Percentiles rank a stretch among this genome's conserved stretches.
Evolutionary conservation across 1,139 yeast genomes (phyloP).

Genomic region (Pneumocystis oryctolagi): DNA sequence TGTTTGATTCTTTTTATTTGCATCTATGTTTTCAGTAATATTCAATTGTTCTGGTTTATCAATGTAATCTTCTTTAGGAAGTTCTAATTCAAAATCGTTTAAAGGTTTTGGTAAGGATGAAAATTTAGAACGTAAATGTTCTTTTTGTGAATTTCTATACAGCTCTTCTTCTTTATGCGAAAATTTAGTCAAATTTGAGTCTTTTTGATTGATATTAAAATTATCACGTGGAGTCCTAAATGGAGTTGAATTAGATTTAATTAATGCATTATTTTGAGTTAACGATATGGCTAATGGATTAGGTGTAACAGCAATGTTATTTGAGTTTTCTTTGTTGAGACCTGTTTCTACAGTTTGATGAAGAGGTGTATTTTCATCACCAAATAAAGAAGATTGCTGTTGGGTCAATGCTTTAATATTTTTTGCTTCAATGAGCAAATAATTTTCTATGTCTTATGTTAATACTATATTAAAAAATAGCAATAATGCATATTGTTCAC

Average conservation of each 20-base stretch:
- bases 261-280: conserved; percentile 2
- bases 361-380: conserved; percentile 20
- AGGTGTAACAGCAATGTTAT: conserved; percentile 15
- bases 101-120: conserved; percentile 38
- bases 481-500: not conserved
- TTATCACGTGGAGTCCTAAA: conserved; percentile 12
- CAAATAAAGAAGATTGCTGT: conserved; percentile 22
- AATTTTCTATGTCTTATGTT: conserved; percentile 16
- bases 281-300: conserved; percentile 15
- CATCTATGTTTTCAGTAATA: conserved; percentile 25
- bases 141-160: not conserved
- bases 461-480: conserved; percentile 3
- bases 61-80: conserved; percentile 23
- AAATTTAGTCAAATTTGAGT: not conserved
- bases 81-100: conserved; percentile 42
- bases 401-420: conserved; percentile 21
- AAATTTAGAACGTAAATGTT: conserved; percentile 23
- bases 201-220: conserved; percentile 3
- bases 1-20: conserved; percentile 19
- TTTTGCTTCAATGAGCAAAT: conserved; percentile 19
- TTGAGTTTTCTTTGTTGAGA: conserved; percentile 12
- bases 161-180: not conserved
- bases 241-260: not conserved
- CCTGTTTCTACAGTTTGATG: conserved; percentile 1
- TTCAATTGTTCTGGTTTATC: conserved; percentile 13